phyloP scores from a whole-genome alignment of 2,329 filamentous ascomycete species.

The Fusarium nanum region DNA sequence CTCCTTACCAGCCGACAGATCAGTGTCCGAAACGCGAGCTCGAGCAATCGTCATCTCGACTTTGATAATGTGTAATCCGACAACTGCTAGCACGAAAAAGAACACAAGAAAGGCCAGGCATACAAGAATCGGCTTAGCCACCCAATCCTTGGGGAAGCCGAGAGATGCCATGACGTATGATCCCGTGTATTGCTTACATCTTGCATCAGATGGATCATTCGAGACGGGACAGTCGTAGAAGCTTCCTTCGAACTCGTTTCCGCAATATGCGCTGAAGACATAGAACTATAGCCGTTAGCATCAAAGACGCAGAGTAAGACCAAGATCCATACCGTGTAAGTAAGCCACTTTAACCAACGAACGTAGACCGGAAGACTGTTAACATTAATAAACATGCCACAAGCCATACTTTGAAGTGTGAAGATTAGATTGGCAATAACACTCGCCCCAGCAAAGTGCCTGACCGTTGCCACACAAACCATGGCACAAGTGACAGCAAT shows the following conservation, averaged over 20 bases:
- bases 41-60: constrained; percentile 78
- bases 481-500: constrained; percentile 78
- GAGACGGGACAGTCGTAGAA: constrained; percentile 79
- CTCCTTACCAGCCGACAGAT: constrained; percentile 77
- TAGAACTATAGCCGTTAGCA: constrained; percentile 65
- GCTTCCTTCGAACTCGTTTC: constrained; percentile 77
- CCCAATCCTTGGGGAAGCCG: constrained; percentile 75
- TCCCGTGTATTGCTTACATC: constrained; percentile 76
- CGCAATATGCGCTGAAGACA: constrained; percentile 75
- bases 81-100: constrained; percentile 69
- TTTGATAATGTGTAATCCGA: constrained; percentile 72
- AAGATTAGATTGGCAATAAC: constrained; percentile 78
- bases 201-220: constrained; percentile 71
- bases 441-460: constrained; percentile 77
- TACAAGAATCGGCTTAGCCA: constrained; percentile 72
- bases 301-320: fast-evolving
- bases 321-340: constrained; percentile 62
- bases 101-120: constrained; percentile 71
- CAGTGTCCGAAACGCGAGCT: constrained; percentile 67
- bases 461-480: constrained; percentile 71
- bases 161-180: constrained; percentile 75
- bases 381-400: constrained; percentile 80
- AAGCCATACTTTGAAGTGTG: constrained; percentile 79
- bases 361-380: constrained; percentile 81
- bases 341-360: constrained; percentile 79